Evolutionary conservation across 2,329 filamentous ascomycete species (phyloP).

Genomic region (Colletotrichum sp.): DNA sequence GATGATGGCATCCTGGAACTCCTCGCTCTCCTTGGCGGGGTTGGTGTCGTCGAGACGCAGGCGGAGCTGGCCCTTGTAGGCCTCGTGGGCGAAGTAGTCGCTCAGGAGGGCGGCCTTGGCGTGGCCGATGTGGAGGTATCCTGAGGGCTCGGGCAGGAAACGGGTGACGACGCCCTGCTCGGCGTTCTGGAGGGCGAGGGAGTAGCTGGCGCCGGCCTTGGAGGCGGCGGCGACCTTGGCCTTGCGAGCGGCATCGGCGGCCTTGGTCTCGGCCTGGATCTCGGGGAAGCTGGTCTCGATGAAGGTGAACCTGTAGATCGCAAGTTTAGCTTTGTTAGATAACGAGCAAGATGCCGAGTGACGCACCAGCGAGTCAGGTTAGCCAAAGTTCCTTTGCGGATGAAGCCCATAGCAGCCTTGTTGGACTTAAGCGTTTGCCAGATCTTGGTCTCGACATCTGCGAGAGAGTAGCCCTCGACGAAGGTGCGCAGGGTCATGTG

Average conservation of each 20-base stretch:
- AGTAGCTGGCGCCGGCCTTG: slow-evolving; percentile 85
- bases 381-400: slow-evolving; percentile 77
- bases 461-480: slow-evolving; percentile 79
- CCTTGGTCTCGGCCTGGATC: slow-evolving; percentile 73
- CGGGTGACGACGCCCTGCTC: slow-evolving; percentile 90
- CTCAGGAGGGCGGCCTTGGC: slow-evolving; percentile 92
- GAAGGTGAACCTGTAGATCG: slow-evolving; percentile 66
- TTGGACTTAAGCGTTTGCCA: slow-evolving; percentile 86
- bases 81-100: slow-evolving; percentile 95
- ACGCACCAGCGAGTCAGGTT: slow-evolving; percentile 78
- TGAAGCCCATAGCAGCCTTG: slow-evolving; percentile 79
- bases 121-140: slow-evolving; percentile 88
- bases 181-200: slow-evolving; percentile 83
- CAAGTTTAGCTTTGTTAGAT: not conserved
- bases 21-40: slow-evolving; percentile 94
- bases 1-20: slow-evolving; percentile 92
- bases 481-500: slow-evolving; percentile 88
- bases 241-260: slow-evolving; percentile 70
- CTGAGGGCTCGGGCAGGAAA: slow-evolving; percentile 91
- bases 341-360: not conserved
- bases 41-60: slow-evolving; percentile 98
- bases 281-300: slow-evolving; percentile 83
- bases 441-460: slow-evolving; percentile 78
- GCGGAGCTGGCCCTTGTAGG: slow-evolving; percentile 88
- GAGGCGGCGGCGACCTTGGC: slow-evolving; percentile 72